phyloP scores from a whole-genome alignment of 1,284 basidiomycete species.

The Leccinum insigne region DNA sequence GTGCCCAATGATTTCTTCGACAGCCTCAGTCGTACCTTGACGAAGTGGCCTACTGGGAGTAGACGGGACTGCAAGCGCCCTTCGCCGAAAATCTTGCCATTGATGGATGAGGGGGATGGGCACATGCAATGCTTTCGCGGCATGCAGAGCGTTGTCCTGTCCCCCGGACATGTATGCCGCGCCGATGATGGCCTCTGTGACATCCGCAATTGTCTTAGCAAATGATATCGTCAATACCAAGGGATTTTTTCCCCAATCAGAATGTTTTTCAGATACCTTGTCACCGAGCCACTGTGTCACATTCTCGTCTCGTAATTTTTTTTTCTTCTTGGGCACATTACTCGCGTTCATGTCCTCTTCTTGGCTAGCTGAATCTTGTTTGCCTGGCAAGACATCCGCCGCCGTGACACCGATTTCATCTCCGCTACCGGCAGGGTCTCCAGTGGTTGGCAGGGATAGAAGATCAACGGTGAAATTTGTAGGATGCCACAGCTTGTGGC shows the following conservation, averaged over 20 bases:
- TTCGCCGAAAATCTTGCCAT: constrained; percentile 71
- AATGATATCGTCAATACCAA: constrained; percentile 14
- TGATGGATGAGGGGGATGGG: constrained; percentile 57
- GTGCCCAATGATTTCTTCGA: constrained; percentile 65
- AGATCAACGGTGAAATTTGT: constrained; percentile 42
- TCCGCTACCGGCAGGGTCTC: constrained; percentile 29
- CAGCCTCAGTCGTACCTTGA: constrained; percentile 46
- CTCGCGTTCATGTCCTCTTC: constrained; percentile 20
- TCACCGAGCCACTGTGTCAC: constrained; percentile 66
- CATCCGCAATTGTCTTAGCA: constrained; percentile 73
- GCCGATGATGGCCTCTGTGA: constrained; percentile 79
- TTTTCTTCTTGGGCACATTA: constrained; percentile 38
- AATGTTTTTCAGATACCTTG: constrained; percentile 50
- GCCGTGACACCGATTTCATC: constrained; percentile 22
- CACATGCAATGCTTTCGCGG: constrained; percentile 61
- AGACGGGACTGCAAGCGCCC: constrained; percentile 43
- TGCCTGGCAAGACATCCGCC: constrained; percentile 10
- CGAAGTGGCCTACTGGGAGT: constrained; percentile 43
- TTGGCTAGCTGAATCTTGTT: constrained; percentile 14
- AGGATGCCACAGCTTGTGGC: constrained; percentile 63
- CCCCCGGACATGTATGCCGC: constrained; percentile 76
- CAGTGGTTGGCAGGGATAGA: constrained; percentile 11
- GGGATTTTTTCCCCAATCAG: constrained; percentile 5
- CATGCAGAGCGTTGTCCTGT: constrained; percentile 59
- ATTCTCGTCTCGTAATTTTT: constrained; percentile 47